Percentiles rank a stretch among this genome's conserved stretches.
These are phyloP conservation scores for Crucihimalaya himalaica DNA, from an alignment of 345 rosid species.

Conservation along the genomic window DNA sequence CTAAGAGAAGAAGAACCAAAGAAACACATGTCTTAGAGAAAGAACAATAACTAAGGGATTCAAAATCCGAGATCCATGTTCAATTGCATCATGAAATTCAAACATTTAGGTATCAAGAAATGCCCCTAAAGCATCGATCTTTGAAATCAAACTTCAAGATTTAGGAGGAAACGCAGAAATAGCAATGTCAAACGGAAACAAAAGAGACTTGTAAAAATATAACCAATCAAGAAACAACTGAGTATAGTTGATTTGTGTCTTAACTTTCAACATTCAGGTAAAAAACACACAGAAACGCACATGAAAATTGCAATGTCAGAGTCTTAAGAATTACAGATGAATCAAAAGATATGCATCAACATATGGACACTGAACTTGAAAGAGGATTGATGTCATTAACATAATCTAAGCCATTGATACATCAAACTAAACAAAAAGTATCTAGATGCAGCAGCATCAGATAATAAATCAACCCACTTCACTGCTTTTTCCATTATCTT, in stretches of 20 bases:
- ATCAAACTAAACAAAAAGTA: neutral
- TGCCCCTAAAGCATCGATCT: neutral
- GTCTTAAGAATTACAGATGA: neutral
- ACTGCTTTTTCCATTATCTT: neutral
- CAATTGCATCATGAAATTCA: neutral
- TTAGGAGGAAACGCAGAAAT: neutral
- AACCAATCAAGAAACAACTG: neutral
- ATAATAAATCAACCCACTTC: neutral
- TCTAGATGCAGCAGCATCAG: neutral
- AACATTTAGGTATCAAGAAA: neutral
- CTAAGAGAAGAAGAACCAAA: neutral
- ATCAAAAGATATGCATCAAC: neutral
- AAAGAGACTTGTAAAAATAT: neutral
- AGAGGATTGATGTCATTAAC: neutral
- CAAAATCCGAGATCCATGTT: neutral
- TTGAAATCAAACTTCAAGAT: neutral
- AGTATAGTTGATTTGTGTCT: neutral
- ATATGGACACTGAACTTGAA: neutral
- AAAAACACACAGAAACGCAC: neutral
- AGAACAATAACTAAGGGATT: neutral
- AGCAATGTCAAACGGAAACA: neutral
- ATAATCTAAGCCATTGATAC: neutral
- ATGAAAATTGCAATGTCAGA: neutral
- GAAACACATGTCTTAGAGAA: neutral
- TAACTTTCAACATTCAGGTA: neutral